These are phyloP conservation scores for Saturnispora saitoi DNA, from an alignment of 805 yeast genomes.

Conservation along the genomic window DNA sequence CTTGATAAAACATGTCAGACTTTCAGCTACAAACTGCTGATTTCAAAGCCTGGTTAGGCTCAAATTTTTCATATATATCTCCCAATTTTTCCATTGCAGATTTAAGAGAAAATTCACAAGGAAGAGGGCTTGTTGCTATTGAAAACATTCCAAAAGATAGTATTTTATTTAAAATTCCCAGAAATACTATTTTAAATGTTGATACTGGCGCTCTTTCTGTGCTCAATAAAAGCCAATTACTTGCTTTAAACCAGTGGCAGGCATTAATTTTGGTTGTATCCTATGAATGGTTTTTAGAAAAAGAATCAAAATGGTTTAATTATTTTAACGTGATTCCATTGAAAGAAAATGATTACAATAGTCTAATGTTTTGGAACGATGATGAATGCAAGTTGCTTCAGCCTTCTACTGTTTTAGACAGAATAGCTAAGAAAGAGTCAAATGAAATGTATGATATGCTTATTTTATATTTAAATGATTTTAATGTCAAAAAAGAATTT, in stretches of 20 bases:
- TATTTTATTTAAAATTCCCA: slow-evolving; percentile 60
- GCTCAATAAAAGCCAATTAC: slow-evolving; percentile 30
- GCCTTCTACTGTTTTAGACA: slow-evolving; percentile 62
- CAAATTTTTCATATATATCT: slow-evolving; percentile 40
- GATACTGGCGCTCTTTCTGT: slow-evolving; percentile 41
- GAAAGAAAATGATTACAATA: slow-evolving; percentile 35
- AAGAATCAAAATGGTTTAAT: slow-evolving; percentile 51
- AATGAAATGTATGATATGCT: slow-evolving; percentile 45
- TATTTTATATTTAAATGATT: slow-evolving; percentile 28
- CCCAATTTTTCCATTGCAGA: slow-evolving; percentile 55
- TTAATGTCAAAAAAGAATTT: slow-evolving; percentile 28
- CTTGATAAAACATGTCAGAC: not conserved
- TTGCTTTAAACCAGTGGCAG: slow-evolving; percentile 62
- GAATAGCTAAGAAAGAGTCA: slow-evolving; percentile 68
- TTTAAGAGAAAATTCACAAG: slow-evolving; percentile 50
- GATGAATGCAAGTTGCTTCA: slow-evolving; percentile 45
- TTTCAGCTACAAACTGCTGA: slow-evolving; percentile 28
- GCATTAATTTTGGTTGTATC: slow-evolving; percentile 60
- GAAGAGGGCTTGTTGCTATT: slow-evolving; percentile 67
- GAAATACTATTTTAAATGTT: slow-evolving; percentile 47
- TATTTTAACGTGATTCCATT: slow-evolving; percentile 68
- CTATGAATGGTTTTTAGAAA: slow-evolving; percentile 45
- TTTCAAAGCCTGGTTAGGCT: slow-evolving; percentile 39
- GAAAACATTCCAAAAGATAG: slow-evolving; percentile 57
- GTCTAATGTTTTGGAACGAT: slow-evolving; percentile 73